Conservation (phyloP, 768 basidiomycete species). For the Tricholoma matsutake region DNA sequence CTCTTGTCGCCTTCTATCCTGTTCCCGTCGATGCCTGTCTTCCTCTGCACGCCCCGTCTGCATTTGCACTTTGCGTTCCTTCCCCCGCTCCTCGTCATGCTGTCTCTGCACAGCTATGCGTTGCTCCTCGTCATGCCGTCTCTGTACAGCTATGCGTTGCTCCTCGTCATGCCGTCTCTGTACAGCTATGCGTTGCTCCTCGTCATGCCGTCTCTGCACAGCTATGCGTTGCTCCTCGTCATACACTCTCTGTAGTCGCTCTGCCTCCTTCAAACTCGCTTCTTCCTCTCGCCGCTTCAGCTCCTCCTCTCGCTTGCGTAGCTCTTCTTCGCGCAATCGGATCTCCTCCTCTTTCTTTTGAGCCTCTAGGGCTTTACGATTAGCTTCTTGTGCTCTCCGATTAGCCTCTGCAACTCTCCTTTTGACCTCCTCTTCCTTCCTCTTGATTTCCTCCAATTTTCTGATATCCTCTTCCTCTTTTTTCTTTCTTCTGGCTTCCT, state of each 20-base stretch:
- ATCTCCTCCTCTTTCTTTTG: conserved; percentile 23
- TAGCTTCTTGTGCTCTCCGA: conserved; percentile 15
- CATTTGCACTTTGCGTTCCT: conserved; percentile 20
- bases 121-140: too few relatives aligned
- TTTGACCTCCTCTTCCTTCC: conserved; percentile 34
- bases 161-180: too few relatives aligned
- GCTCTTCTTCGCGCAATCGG: conserved; percentile 26
- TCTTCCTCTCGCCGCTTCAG: conserved; percentile 32
- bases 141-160: too few relatives aligned
- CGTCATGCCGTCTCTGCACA: too few relatives aligned
- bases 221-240: conserved; percentile 25
- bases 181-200: too few relatives aligned
- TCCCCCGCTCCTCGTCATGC: conserved; percentile 24
- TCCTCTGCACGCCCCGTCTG: conserved; percentile 22
- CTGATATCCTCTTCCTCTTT: conserved; percentile 7
- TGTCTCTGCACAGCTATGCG: too few relatives aligned
- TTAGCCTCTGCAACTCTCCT: conserved; percentile 29
- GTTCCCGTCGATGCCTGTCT: conserved; percentile 18
- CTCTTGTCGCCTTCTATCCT: conserved; percentile 21
- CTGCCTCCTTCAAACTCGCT: conserved; percentile 12
- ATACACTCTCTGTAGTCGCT: conserved; percentile 18
- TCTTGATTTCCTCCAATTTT: conserved; percentile 17
- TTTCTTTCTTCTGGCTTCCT: conserved; percentile 19
- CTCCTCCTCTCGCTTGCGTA: conserved; percentile 35
- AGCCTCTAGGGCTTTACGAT: conserved; percentile 14